phyloP scores from a whole-genome alignment of 1,284 basidiomycete species.

The Golubevia pallescens region DNA sequence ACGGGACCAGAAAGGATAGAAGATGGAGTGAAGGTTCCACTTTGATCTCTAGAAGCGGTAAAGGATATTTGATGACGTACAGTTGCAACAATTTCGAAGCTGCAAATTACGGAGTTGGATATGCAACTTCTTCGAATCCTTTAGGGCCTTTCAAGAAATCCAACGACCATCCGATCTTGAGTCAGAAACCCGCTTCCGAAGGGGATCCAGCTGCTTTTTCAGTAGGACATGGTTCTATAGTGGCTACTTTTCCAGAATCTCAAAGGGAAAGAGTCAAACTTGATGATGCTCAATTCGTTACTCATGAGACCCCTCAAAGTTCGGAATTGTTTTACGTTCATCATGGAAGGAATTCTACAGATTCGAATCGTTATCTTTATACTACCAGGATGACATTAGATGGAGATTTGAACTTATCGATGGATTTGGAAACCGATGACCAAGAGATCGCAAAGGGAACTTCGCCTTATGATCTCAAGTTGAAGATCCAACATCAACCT shows the following conservation, averaged over 20 bases:
- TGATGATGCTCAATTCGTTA: conserved; percentile 8
- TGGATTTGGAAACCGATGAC: background rate
- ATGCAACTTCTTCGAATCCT: background rate
- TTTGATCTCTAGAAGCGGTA: conserved; percentile 4
- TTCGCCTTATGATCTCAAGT: background rate
- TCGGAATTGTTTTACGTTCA: conserved; percentile 12
- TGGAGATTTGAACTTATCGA: background rate
- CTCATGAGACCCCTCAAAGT: conserved; percentile 8
- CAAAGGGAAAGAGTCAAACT: background rate
- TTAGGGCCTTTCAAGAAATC: conserved; percentile 11
- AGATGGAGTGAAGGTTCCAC: conserved; percentile 7
- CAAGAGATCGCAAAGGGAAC: background rate
- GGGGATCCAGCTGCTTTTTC: conserved; percentile 4
- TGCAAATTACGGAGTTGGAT: conserved; percentile 6
- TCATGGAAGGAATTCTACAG: conserved; percentile 8
- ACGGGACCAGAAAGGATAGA: conserved; percentile 10
- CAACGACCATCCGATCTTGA: conserved; percentile 5
- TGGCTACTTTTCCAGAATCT: conserved; percentile 1
- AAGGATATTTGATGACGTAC: conserved; percentile 9
- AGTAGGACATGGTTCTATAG: conserved; percentile 6
- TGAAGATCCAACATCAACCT: background rate
- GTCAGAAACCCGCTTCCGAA: background rate
- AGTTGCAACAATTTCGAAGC: conserved; percentile 5
- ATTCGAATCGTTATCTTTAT: background rate
- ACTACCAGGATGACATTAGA: conserved; percentile 5